Percentiles rank a stretch among this genome's conserved stretches.
These are phyloP conservation scores for Hypoxylon subgilvum DNA, from an alignment of 495 filamentous ascomycete genomes.

Conservation along the genomic window DNA sequence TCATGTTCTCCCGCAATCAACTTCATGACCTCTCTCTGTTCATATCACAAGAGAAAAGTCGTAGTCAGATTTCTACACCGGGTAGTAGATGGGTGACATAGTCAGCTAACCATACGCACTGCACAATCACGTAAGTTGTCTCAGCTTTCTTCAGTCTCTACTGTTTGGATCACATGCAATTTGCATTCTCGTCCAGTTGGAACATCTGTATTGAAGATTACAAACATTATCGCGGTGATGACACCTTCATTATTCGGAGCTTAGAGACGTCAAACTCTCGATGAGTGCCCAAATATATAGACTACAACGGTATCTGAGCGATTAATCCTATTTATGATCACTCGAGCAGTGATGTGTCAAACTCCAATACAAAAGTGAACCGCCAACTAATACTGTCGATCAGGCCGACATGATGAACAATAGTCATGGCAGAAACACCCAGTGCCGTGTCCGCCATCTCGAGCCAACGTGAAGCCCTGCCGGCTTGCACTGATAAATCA, in stretches of 20 bases:
- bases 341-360: neutral
- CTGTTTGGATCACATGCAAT: neutral
- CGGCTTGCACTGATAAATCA: constrained; percentile 22
- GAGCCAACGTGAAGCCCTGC: constrained; percentile 16
- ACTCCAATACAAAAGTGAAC: neutral
- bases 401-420: constrained; percentile 47
- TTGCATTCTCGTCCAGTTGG: no score
- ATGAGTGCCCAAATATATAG: constrained; percentile 76
- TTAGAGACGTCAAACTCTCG: constrained; percentile 78
- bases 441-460: constrained; percentile 30
- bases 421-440: constrained; percentile 49
- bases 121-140: constrained; percentile 13
- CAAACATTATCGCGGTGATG: constrained; percentile 60
- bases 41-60: no score
- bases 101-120: neutral
- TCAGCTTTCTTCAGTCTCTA: neutral
- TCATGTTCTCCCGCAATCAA: no score
- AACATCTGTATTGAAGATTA: neutral
- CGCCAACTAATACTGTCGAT: constrained; percentile 35
- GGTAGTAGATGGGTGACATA: constrained; percentile 2
- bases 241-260: constrained; percentile 57
- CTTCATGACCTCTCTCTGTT: no score
- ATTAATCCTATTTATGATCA: constrained; percentile 30
- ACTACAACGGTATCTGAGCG: constrained; percentile 99
- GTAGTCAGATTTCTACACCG: neutral